Evolutionary conservation across 306 rosid species (phyloP).

Genomic region (Coriaria nepalensis): DNA sequence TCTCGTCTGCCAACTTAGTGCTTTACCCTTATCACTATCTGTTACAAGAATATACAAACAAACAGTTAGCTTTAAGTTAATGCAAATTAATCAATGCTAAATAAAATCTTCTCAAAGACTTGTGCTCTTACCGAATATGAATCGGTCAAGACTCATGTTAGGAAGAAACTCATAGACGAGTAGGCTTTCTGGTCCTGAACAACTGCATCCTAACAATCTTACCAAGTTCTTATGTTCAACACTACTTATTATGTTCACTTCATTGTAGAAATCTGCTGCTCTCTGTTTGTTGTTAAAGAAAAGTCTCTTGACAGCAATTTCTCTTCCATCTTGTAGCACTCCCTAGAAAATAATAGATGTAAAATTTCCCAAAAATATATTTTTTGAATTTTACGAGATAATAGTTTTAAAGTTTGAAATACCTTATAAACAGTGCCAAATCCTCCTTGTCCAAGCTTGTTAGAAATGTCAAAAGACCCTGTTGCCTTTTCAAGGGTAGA

Average conservation of each 20-base stretch:
- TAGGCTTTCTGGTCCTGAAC: slow-evolving; percentile 90
- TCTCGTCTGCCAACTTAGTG: slow-evolving; percentile 75
- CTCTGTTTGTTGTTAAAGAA: slow-evolving; percentile 75
- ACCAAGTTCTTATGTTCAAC: slow-evolving; percentile 82
- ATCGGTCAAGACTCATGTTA: slow-evolving; percentile 76
- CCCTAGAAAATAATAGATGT: slow-evolving; percentile 28
- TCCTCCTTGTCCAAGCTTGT: slow-evolving; percentile 95
- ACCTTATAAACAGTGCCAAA: slow-evolving; percentile 93
- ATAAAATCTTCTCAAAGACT: neutral
- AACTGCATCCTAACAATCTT: slow-evolving; percentile 77
- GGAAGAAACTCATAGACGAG: slow-evolving; percentile 79
- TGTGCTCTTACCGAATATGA: slow-evolving; percentile 53
- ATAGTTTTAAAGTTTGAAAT: neutral
- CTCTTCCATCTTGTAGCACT: slow-evolving; percentile 70
- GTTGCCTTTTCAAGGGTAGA: slow-evolving; percentile 83
- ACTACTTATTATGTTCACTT: slow-evolving; percentile 71
- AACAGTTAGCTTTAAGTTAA: too few relatives aligned
- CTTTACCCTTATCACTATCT: slow-evolving; percentile 51
- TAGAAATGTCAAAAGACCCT: slow-evolving; percentile 33
- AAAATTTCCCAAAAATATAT: too few relatives aligned
- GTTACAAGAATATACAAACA: neutral
- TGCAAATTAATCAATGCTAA: too few relatives aligned
- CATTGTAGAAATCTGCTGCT: slow-evolving; percentile 77
- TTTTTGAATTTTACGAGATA: too few relatives aligned
- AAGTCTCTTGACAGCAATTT: slow-evolving; percentile 85